Evolutionary conservation across 1,139 yeast species (phyloP).

Genomic region (Scheffersomyces parashehatae): DNA sequence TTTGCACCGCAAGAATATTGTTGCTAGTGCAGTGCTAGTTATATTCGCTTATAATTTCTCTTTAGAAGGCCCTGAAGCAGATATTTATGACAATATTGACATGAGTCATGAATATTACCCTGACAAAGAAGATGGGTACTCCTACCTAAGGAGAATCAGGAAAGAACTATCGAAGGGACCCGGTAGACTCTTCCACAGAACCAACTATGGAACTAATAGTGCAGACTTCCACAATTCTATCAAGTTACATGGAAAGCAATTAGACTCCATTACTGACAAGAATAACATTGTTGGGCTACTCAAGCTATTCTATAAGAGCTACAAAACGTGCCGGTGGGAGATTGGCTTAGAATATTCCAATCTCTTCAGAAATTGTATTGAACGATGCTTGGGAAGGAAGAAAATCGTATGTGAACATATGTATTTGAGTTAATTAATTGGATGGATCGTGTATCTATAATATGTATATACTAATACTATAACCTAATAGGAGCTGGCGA

Average conservation of each 20-base stretch:
- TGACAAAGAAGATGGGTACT: conserved; percentile 39
- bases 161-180: conserved; percentile 26
- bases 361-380: conserved; percentile 54
- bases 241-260: conserved; percentile 5
- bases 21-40: conserved; percentile 53
- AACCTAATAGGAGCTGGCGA: too few species aligned
- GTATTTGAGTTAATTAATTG: conserved; percentile 25
- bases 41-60: conserved; percentile 60
- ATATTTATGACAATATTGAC: conserved; percentile 19
- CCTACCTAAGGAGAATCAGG: conserved; percentile 35
- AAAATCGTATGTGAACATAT: conserved; percentile 51
- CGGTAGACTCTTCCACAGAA: conserved; percentile 22
- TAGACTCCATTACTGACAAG: conserved; percentile 28
- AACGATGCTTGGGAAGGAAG: conserved; percentile 53
- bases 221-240: conserved; percentile 6
- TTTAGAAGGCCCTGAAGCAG: conserved; percentile 56
- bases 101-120: conserved; percentile 17
- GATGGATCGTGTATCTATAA: not conserved
- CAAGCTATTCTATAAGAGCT: conserved; percentile 30
- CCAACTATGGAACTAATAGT: conserved; percentile 1
- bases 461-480: too few species aligned
- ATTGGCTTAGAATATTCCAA: conserved; percentile 58
- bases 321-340: conserved; percentile 52
- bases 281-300: conserved; percentile 56
- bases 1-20: conserved; percentile 55